Evolutionary conservation across 106 monocot genomes (phyloP), one percentile per base, ranked within the genome.

Genomic region (Posidonia australis): DNA sequence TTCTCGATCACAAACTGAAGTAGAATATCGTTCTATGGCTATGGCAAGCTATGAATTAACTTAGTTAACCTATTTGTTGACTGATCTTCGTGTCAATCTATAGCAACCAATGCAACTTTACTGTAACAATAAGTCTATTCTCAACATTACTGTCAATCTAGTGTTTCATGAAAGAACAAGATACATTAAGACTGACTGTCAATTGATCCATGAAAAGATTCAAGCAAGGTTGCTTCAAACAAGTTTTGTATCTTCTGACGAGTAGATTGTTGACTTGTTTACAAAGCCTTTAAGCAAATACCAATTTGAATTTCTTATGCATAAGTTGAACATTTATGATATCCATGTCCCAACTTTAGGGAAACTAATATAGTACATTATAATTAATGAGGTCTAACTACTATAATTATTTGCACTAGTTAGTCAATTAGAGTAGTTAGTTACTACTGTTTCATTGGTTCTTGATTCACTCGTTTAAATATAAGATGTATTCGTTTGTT

Each of bases 101-200:
- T 12, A 45, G 44, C 31, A 43, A 42, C 63, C 41, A 36, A 42
- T 36, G 11, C n/a, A 4, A 44, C 17, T 63, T 3, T 17, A 41
- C n/a, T 63, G 63, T 20, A 20, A 63, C 12, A 63, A 42, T 20
- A 63, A 63, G 41, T 30, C 42, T 11, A 17, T 32, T 4, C 30
- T 63, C 10, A 4, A 41, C 18, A 63, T 63, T 44, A 32, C 63
- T 1, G 31, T n/a, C n/a, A 43, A 63, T 63, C 42, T n/a, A n/a
- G n/a, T n/a, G n/a, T n/a, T n/a, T n/a, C n/a, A n/a, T n/a, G n/a
- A n/a, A n/a, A n/a, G n/a, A 3, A 41, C 63, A 13, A 63, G 42
- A 17, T 17, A 63, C 36, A 41, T 63, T 3, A 32, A 63, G 9
- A 63, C 36, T 17, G 29, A 43, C 42, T 20, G 41, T 5, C n/a